Percentiles rank a stretch among this genome's conserved stretches.
These are phyloP conservation scores for Tolypocladium sp. DNA, from an alignment of 2,329 filamentous ascomycete species.

Conservation along the genomic window DNA sequence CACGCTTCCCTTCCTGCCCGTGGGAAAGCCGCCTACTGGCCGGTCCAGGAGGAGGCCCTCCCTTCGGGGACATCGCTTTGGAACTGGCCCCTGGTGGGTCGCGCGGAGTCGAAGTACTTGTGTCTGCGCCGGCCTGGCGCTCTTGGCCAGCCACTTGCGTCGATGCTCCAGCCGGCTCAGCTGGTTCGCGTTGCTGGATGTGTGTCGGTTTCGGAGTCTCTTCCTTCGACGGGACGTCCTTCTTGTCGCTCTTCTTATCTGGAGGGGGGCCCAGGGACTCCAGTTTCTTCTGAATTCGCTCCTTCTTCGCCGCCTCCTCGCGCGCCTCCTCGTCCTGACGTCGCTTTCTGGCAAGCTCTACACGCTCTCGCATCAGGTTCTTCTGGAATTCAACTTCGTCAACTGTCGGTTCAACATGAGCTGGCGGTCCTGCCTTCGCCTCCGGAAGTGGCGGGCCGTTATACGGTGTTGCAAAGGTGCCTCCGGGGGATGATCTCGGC, in stretches of 20 bases:
- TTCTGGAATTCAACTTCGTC: conserved; percentile 55
- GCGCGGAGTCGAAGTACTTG: neutral
- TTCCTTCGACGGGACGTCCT: conserved; percentile 30
- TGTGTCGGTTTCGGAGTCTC: conserved; percentile 27
- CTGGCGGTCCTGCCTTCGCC: conserved; percentile 20
- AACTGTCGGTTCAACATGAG: conserved; percentile 26
- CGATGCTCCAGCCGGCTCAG: conserved; percentile 5
- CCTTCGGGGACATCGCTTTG: conserved; percentile 8
- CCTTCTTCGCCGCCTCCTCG: conserved; percentile 63
- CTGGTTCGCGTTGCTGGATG: conserved; percentile 23
- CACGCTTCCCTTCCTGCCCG: conserved; percentile 20
- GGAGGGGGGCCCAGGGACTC: conserved; percentile 59
- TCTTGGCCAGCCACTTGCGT: conserved; percentile 4
- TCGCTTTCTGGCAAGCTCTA: conserved; percentile 60
- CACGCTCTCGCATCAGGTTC: conserved; percentile 64
- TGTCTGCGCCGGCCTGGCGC: neutral
- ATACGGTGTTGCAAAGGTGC: conserved; percentile 29
- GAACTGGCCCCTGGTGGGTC: conserved; percentile 2
- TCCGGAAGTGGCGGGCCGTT: conserved; percentile 16
- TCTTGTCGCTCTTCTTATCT: conserved; percentile 49
- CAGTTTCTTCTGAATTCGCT: conserved; percentile 63
- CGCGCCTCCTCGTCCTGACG: conserved; percentile 58
- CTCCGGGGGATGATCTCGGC: conserved; percentile 32
- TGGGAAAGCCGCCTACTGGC: conserved; percentile 20
- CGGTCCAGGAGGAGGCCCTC: conserved; percentile 7